These are phyloP conservation scores for Cadophora sp. DNA, from an alignment of 2,329 filamentous ascomycete genomes.

Conservation along the genomic window DNA sequence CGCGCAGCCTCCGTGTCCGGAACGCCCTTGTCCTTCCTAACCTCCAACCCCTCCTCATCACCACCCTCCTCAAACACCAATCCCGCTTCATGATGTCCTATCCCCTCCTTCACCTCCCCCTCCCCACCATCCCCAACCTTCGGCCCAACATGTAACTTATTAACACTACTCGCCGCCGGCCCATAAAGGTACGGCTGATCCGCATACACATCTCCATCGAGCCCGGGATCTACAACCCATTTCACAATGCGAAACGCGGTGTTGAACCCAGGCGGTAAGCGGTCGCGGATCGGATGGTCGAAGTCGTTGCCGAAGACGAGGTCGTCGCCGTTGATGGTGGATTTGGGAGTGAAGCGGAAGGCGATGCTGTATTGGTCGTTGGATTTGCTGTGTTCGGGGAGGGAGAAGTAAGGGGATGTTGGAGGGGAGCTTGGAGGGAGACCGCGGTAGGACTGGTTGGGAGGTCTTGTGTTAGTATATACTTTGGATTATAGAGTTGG, in stretches of 20 bases:
- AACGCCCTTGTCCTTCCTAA: constrained; percentile 48
- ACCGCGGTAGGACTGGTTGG: constrained; percentile 60
- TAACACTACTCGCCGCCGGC: constrained; percentile 80
- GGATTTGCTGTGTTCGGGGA: constrained; percentile 68
- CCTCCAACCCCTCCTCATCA: constrained; percentile 50
- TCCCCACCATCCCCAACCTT: constrained; percentile 18
- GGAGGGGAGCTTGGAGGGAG: constrained; percentile 72
- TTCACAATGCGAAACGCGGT: constrained; percentile 85
- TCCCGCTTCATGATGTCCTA: constrained; percentile 43
- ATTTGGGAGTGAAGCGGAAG: constrained; percentile 78
- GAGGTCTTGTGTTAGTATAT: constrained; percentile 19
- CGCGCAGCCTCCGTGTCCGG: constrained; percentile 53
- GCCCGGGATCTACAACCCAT: constrained; percentile 88
- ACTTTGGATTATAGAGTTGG: neutral
- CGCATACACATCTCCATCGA: constrained; percentile 89
- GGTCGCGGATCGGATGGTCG: constrained; percentile 85
- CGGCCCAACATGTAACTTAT: constrained; percentile 72
- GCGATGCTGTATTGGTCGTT: constrained; percentile 85
- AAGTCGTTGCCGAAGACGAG: constrained; percentile 97
- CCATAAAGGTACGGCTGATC: constrained; percentile 89
- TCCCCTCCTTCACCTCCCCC: constrained; percentile 36
- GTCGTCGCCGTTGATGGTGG: constrained; percentile 51
- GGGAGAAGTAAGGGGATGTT: constrained; percentile 79
- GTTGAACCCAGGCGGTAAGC: constrained; percentile 84
- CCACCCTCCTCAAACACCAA: constrained; percentile 47